These are phyloP conservation scores for Alternaria incomplexa DNA, from an alignment of 2,329 filamentous ascomycete species.

Conservation along the genomic window DNA sequence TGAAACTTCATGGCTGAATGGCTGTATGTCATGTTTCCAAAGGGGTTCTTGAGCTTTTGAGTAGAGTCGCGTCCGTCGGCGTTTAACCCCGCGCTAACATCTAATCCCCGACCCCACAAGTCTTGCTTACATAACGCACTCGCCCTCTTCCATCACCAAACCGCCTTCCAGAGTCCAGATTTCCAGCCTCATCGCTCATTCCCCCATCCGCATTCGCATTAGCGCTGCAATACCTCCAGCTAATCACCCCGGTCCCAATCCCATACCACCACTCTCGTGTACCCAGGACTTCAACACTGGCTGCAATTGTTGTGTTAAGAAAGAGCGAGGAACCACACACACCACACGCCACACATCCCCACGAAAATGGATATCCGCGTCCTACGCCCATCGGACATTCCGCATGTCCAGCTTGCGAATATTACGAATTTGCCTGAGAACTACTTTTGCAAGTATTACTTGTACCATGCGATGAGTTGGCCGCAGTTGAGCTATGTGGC, in stretches of 20 bases:
- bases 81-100: slow-evolving; percentile 9
- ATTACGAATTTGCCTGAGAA: slow-evolving; percentile 99
- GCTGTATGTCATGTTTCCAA: neutral
- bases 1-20: neutral
- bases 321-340: no score
- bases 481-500: slow-evolving; percentile 96
- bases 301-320: no score
- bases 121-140: slow-evolving; percentile 19
- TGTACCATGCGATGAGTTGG: slow-evolving; percentile 98
- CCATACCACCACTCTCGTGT: no score
- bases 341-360: neutral
- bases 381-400: slow-evolving; percentile 81
- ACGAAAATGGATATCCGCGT: slow-evolving; percentile 83
- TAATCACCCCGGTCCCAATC: no score
- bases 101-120: slow-evolving; percentile 4
- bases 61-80: neutral
- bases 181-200: neutral
- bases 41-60: neutral
- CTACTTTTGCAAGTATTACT: slow-evolving; percentile 99
- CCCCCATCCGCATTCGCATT: slow-evolving; percentile 4
- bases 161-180: neutral
- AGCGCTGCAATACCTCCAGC: no score
- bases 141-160: slow-evolving; percentile 4
- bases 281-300: no score
- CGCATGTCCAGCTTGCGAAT: slow-evolving; percentile 95